These are phyloP conservation scores for Penicillium paxilli DNA, from an alignment of 495 filamentous ascomycete species.

Conservation along the genomic window DNA sequence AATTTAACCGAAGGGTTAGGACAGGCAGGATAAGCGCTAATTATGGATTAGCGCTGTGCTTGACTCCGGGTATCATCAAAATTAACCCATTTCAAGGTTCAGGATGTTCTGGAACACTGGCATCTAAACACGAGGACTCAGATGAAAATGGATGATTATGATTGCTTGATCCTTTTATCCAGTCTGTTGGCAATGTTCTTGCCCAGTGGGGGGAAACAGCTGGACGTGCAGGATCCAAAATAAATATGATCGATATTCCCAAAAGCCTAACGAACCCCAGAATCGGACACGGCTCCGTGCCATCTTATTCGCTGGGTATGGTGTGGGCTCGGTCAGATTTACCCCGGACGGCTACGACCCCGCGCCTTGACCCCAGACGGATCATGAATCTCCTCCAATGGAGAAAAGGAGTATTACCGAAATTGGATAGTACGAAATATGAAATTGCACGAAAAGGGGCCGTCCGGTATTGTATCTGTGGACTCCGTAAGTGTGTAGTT, in stretches of 20 bases:
- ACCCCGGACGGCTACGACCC: constrained; percentile 19
- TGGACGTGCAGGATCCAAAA: constrained; percentile 9
- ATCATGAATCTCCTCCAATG: constrained; percentile 17
- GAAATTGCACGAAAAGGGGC: too few species aligned
- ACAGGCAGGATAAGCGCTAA: constrained; percentile 15
- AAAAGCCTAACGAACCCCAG: constrained; percentile 9
- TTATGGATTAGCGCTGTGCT: constrained; percentile 12
- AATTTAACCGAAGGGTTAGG: constrained; percentile 15
- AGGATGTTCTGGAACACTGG: constrained; percentile 9
- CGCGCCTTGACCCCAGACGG: constrained; percentile 18
- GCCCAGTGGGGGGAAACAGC: not conserved
- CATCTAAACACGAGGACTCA: constrained; percentile 6
- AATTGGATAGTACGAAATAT: not conserved
- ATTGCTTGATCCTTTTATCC: constrained; percentile 12
- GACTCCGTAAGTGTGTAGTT: too few species aligned
- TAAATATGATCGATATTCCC: constrained; percentile 9
- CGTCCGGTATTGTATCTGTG: too few species aligned
- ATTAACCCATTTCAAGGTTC: constrained; percentile 5
- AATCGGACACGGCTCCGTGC: constrained; percentile 13
- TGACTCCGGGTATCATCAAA: constrained; percentile 8
- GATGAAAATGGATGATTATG: constrained; percentile 11
- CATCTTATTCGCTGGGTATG: constrained; percentile 5
- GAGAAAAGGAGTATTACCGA: constrained; percentile 2
- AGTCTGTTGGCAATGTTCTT: not conserved
- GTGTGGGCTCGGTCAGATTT: constrained; percentile 10